A percentile compares a stretch with the other conserved stretches of the same genome.
Conservation (phyloP, 352 stramenopile species). For the Plasmopara viticola region DNA sequence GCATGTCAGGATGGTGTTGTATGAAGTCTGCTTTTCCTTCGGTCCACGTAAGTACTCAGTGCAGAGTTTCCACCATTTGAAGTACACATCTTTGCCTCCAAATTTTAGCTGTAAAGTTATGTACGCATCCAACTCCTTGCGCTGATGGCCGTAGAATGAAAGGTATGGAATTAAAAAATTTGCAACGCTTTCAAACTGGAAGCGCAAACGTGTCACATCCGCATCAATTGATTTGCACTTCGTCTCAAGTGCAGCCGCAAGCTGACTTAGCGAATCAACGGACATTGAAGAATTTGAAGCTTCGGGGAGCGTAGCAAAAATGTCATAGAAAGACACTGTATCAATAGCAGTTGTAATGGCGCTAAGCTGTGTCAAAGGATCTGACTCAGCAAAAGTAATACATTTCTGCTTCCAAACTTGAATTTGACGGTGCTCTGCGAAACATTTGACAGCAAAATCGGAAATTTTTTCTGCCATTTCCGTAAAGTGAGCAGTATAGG, state of each 20-base stretch:
- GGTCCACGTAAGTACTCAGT: conserved; percentile 14
- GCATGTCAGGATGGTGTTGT: neutral
- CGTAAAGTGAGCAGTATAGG: conserved; percentile 3
- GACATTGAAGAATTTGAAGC: conserved; percentile 8
- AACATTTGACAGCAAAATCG: conserved; percentile 41
- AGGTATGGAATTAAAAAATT: conserved; percentile 32
- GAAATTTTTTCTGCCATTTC: conserved; percentile 17
- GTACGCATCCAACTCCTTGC: conserved; percentile 37
- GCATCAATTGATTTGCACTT: conserved; percentile 30
- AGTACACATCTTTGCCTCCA: conserved; percentile 38
- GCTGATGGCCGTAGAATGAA: conserved; percentile 29
- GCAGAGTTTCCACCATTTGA: conserved; percentile 35
- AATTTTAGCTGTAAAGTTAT: conserved; percentile 17
- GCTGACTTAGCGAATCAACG: conserved; percentile 14
- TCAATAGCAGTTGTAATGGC: conserved; percentile 10
- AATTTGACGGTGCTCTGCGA: conserved; percentile 46
- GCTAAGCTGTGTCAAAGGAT: conserved; percentile 6
- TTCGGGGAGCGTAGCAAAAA: conserved; percentile 13
- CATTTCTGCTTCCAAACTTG: conserved; percentile 30
- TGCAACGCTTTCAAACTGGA: conserved; percentile 25
- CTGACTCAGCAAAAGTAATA: conserved; percentile 18
- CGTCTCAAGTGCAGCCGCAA: conserved; percentile 20
- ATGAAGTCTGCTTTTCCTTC: conserved; percentile 1
- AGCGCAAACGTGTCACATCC: conserved; percentile 21
- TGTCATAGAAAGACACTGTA: conserved; percentile 22